Conservation (phyloP, 345 rosid genomes). For the Eucalyptus pumila region DNA sequence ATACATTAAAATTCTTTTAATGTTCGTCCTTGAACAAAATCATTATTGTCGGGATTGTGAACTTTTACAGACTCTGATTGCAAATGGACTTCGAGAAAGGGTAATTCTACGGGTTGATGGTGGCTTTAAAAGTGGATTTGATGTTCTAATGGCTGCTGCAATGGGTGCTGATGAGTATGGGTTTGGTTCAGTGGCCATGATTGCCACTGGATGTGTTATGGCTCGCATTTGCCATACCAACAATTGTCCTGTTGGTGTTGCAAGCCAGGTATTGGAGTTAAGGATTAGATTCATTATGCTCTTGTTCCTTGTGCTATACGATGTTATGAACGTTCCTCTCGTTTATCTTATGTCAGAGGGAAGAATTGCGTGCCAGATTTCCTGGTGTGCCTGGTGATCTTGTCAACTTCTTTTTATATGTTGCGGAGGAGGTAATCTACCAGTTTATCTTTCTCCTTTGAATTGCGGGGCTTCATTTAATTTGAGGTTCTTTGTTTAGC, state of each 20-base stretch:
- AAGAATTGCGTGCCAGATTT: conserved; percentile 95
- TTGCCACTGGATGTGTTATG: conserved; percentile 99
- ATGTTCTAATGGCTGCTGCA: conserved; percentile 89
- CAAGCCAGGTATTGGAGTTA: conserved; percentile 69
- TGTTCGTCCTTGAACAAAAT: not conserved
- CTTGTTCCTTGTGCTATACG: not conserved
- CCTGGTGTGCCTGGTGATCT: conserved; percentile 99
- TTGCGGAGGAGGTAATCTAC: conserved; percentile 91
- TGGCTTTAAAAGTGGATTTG: conserved; percentile 92
- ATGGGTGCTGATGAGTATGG: conserved; percentile 99
- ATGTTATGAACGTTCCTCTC: not conserved
- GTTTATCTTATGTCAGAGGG: conserved; percentile 40
- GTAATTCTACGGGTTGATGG: conserved; percentile 95
- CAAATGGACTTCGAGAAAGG: conserved; percentile 93
- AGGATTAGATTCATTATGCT: not conserved
- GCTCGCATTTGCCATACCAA: conserved; percentile 99
- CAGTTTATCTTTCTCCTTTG: not conserved
- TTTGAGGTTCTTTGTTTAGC: not conserved
- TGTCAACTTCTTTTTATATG: conserved; percentile 87
- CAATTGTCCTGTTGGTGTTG: conserved; percentile 99
- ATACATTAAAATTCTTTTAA: not conserved
- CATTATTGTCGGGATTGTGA: not conserved
- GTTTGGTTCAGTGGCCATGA: conserved; percentile 98
- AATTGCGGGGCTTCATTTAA: not conserved
- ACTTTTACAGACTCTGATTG: conserved; percentile 64